These are phyloP conservation scores for Metschnikowia arizonensis DNA, from an alignment of 805 yeast species.

Conservation along the genomic window DNA sequence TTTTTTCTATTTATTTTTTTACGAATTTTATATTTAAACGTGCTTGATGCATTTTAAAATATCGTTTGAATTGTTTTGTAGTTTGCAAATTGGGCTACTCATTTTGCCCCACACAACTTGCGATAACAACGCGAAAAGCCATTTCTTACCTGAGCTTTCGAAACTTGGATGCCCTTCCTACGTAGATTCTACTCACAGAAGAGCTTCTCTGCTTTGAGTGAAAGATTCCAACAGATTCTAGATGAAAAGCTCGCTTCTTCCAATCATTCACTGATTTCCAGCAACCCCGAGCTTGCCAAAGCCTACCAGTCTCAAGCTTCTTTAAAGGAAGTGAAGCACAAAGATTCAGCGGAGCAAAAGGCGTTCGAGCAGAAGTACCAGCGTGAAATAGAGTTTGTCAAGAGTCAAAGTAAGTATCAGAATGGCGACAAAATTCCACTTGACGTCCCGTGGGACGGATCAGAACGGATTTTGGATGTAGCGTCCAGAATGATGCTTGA, in stretches of 20 bases:
- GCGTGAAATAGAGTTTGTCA: constrained; percentile 21
- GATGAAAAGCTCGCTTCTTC: constrained; percentile 24
- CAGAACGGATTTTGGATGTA: constrained; percentile 11
- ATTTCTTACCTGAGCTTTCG: background rate
- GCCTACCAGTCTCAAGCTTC: background rate
- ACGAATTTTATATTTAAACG: background rate
- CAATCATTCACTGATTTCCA: constrained; percentile 8
- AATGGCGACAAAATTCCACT: constrained; percentile 6
- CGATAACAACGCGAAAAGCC: background rate
- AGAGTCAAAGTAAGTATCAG: constrained; percentile 24
- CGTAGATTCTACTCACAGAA: background rate
- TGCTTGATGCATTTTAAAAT: background rate
- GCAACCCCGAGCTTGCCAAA: constrained; percentile 1
- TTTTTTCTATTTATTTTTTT: no score
- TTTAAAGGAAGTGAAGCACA: constrained; percentile 5
- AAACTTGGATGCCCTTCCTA: background rate
- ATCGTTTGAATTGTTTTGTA: background rate
- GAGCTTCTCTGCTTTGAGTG: constrained; percentile 24
- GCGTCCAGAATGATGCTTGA: constrained; percentile 17
- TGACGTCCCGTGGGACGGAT: constrained; percentile 15
- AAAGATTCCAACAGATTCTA: constrained; percentile 32
- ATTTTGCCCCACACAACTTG: background rate
- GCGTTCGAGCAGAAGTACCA: constrained; percentile 14
- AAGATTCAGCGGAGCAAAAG: constrained; percentile 7
- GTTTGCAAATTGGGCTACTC: background rate